These are phyloP conservation scores for Stagonosporopsis vannaccii DNA, from an alignment of 2,329 filamentous ascomycete species.

Conservation along the genomic window DNA sequence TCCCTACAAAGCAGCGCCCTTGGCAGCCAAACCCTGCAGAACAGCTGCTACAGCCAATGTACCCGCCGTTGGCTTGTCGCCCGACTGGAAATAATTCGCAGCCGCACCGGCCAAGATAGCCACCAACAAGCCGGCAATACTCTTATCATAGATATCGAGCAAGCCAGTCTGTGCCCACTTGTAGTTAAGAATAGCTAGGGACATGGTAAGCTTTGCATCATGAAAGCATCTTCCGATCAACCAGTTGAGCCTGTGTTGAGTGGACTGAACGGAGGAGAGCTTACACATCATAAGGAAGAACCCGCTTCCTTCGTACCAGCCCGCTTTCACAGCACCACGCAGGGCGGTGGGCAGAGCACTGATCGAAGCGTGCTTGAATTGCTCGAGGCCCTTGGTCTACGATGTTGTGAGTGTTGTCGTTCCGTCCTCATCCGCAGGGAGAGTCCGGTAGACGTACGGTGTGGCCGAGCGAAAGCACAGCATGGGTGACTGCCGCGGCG, in stretches of 20 bases:
- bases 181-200: slow-evolving; percentile 44
- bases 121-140: slow-evolving; percentile 39
- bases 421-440: not conserved
- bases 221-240: not conserved
- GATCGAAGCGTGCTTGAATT: slow-evolving; percentile 45
- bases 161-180: slow-evolving; percentile 45
- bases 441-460: slow-evolving; percentile 31
- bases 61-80: slow-evolving; percentile 35
- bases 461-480: slow-evolving; percentile 43
- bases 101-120: slow-evolving; percentile 37
- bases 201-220: not conserved
- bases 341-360: slow-evolving; percentile 37
- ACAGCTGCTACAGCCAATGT: slow-evolving; percentile 33
- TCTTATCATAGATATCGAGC: slow-evolving; percentile 42
- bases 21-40: slow-evolving; percentile 35
- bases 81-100: slow-evolving; percentile 30
- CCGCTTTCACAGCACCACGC: slow-evolving; percentile 41
- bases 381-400: slow-evolving; percentile 44
- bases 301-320: slow-evolving; percentile 48
- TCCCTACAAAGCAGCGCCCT: slow-evolving; percentile 6
- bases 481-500: slow-evolving; percentile 36
- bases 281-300: slow-evolving; percentile 47
- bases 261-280: not conserved
- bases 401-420: not conserved
- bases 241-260: not conserved